phyloP scores from a whole-genome alignment of 1,284 basidiomycete genomes.

The Trichosporon sp. region DNA sequence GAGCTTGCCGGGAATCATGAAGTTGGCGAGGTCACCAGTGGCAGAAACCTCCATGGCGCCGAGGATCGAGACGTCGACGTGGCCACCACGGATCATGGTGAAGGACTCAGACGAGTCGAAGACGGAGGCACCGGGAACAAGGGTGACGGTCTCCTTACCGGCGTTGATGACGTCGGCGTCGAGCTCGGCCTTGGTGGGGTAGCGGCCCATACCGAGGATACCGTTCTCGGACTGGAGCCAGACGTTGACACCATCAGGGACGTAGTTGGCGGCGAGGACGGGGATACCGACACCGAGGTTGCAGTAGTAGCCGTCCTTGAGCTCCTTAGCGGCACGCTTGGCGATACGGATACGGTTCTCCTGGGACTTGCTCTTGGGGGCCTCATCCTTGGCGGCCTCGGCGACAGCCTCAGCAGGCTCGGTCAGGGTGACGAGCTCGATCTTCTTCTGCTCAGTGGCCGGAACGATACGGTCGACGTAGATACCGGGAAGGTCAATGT shows the following conservation, averaged over 20 bases:
- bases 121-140: conserved; percentile 86
- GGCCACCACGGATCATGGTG: conserved; percentile 94
- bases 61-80: conserved; percentile 89
- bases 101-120: conserved; percentile 70
- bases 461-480: conserved; percentile 85
- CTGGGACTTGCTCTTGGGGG: conserved; percentile 35
- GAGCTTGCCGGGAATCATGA: conserved; percentile 94
- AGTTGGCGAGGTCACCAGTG: conserved; percentile 90
- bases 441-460: conserved; percentile 74
- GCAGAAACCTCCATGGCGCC: conserved; percentile 91
- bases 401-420: conserved; percentile 37
- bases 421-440: conserved; percentile 69
- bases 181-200: conserved; percentile 81
- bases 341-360: conserved; percentile 72
- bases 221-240: conserved; percentile 96
- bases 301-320: conserved; percentile 83
- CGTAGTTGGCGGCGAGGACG: conserved; percentile 83
- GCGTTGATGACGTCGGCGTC: conserved; percentile 95
- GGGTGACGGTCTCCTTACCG: conserved; percentile 92
- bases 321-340: conserved; percentile 77
- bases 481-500: conserved; percentile 78
- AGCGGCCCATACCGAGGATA: conserved; percentile 92
- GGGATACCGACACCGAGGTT: conserved; percentile 83
- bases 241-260: conserved; percentile 73
- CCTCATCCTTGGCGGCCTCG: conserved; percentile 34